Evolutionary conservation across 495 filamentous ascomycete species (phyloP).

Genomic region (Aspergillus olivimuriae): DNA sequence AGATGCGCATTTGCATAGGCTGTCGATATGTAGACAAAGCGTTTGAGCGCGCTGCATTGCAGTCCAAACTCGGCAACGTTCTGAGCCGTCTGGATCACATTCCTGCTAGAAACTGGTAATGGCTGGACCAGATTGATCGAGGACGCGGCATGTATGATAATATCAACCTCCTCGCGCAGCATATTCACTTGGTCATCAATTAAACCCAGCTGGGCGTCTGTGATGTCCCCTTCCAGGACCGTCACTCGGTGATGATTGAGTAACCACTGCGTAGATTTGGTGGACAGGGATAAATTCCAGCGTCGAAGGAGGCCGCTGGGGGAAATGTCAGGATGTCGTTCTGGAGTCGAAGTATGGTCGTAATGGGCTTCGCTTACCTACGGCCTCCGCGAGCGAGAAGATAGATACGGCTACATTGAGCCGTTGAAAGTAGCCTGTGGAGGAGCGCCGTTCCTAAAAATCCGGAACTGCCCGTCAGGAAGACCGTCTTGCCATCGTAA

Average conservation of each 20-base stretch:
- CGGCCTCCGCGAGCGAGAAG: slow-evolving; percentile 2
- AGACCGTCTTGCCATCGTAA: slow-evolving; percentile 2
- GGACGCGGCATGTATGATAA: slow-evolving; percentile 9
- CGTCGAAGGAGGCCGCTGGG: neutral
- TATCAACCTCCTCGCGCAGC: neutral
- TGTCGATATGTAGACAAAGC: slow-evolving; percentile 14
- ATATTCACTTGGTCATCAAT: neutral
- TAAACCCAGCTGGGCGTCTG: neutral
- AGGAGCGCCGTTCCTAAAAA: slow-evolving; percentile 11
- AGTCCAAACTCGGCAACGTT: neutral
- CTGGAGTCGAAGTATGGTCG: neutral
- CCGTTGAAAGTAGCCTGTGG: neutral
- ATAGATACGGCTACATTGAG: slow-evolving; percentile 1
- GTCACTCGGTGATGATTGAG: neutral
- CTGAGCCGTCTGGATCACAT: neutral
- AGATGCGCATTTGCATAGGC: slow-evolving; percentile 12
- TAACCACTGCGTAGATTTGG: neutral
- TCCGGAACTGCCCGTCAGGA: slow-evolving; percentile 12
- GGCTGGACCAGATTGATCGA: slow-evolving; percentile 4
- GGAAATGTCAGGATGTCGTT: neutral
- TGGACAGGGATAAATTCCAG: neutral
- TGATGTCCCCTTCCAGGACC: slow-evolving; percentile 5
- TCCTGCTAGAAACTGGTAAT: neutral
- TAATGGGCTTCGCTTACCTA: neutral
- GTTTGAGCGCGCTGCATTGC: neutral